phyloP scores from a whole-genome alignment of 345 rosid species.

The Mercurialis annua region DNA sequence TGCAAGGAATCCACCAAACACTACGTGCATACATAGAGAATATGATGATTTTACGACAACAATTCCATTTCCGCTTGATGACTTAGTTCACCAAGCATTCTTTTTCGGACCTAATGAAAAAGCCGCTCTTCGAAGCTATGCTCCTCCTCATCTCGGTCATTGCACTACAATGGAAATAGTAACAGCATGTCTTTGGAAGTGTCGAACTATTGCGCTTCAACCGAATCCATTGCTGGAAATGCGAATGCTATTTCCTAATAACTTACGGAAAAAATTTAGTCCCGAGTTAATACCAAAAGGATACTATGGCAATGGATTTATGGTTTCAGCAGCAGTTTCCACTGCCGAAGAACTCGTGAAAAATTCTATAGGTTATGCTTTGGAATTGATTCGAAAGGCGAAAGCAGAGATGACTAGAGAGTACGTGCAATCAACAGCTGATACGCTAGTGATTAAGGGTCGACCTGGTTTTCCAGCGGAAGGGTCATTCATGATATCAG shows the following conservation, averaged over 20 bases:
- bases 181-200: too few relatives aligned
- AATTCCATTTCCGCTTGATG: too few relatives aligned
- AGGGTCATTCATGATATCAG: background rate
- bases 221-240: constrained; percentile 6
- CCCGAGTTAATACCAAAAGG: constrained; percentile 6
- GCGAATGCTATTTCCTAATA: too few relatives aligned
- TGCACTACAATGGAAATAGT: too few relatives aligned
- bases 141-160: too few relatives aligned
- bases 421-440: constrained; percentile 14
- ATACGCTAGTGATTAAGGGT: constrained; percentile 16
- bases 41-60: too few relatives aligned
- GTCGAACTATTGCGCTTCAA: too few relatives aligned
- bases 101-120: too few relatives aligned
- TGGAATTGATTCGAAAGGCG: constrained; percentile 24
- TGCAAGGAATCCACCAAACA: background rate
- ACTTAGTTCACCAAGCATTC: too few relatives aligned
- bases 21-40: background rate
- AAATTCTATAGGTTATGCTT: constrained; percentile 28
- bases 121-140: too few relatives aligned
- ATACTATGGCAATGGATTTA: constrained; percentile 41
- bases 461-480: background rate
- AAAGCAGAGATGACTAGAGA: constrained; percentile 22
- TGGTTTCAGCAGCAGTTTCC: constrained; percentile 21
- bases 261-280: background rate
- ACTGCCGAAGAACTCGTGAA: constrained; percentile 11